Conservation (phyloP, 2,329 filamentous ascomycete species). For the Geosmithia morbida region DNA sequence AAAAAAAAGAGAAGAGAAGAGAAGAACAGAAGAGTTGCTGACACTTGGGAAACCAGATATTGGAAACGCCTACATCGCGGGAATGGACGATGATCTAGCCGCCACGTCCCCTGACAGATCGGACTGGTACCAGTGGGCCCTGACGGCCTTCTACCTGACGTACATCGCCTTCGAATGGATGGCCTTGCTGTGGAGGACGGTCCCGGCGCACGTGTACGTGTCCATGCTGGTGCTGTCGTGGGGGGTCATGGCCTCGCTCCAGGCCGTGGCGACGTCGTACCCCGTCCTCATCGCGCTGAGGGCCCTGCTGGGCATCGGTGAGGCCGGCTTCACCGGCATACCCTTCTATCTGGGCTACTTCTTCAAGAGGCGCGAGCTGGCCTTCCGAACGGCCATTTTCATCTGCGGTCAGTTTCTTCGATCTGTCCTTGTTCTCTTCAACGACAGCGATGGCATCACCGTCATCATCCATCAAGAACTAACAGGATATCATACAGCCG, state of each 20-base stretch:
- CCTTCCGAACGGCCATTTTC: conserved; percentile 74
- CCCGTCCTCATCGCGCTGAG: conserved; percentile 40
- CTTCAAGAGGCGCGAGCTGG: conserved; percentile 56
- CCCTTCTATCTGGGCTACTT: conserved; percentile 53
- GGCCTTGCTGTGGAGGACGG: conserved; percentile 43
- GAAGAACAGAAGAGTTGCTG: too few relatives aligned
- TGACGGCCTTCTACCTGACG: conserved; percentile 46
- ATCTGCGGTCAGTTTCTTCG: conserved; percentile 43
- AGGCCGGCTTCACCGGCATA: conserved; percentile 51
- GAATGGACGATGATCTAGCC: conserved; percentile 47
- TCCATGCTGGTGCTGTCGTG: conserved; percentile 55
- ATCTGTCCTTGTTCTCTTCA: too few relatives aligned
- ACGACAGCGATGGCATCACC: too few relatives aligned
- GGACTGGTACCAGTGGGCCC: conserved; percentile 44
- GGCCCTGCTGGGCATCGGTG: conserved; percentile 43
- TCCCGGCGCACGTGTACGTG: conserved; percentile 47
- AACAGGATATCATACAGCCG: too few relatives aligned
- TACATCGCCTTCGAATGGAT: conserved; percentile 54
- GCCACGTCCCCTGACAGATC: conserved; percentile 24
- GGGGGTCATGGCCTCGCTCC: conserved; percentile 66
- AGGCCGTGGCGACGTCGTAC: conserved; percentile 51
- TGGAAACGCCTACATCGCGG: conserved; percentile 48
- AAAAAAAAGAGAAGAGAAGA: too few relatives aligned
- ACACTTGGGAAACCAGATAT: conserved; percentile 29
- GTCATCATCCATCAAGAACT: too few relatives aligned